Percentiles rank a stretch among this genome's conserved stretches.
Evolutionary conservation across 768 basidiomycete genomes (phyloP).

Genomic region (Hygrocybe coccinea): DNA sequence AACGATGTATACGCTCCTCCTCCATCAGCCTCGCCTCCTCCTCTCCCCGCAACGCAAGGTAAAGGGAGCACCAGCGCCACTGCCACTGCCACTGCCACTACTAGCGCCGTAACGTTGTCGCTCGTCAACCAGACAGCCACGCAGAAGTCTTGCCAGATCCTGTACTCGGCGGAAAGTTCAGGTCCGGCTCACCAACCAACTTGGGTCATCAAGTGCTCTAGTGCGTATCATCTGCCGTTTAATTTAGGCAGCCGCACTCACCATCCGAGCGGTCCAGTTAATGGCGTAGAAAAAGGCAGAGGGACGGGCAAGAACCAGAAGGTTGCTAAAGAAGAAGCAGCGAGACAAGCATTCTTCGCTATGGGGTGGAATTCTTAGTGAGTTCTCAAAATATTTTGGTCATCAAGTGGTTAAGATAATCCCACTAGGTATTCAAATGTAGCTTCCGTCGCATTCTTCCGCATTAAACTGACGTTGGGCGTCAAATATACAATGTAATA

Average conservation of each 20-base stretch:
- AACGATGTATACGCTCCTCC: not conserved
- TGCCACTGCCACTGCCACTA: no score
- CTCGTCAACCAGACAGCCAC: conserved; percentile 50
- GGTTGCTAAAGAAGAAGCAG: conserved; percentile 65
- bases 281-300: conserved; percentile 42
- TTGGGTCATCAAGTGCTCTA: conserved; percentile 51
- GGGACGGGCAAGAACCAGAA: conserved; percentile 60
- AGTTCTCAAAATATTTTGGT: conserved; percentile 8
- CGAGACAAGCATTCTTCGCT: conserved; percentile 46
- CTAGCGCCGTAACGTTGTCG: conserved; percentile 30
- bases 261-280: conserved; percentile 35
- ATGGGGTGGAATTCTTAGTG: conserved; percentile 48
- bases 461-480: no score
- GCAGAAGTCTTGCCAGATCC: conserved; percentile 42
- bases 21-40: conserved; percentile 27
- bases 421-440: no score
- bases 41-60: conserved; percentile 19
- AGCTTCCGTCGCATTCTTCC: not conserved
- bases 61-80: not conserved
- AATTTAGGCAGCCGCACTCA: not conserved
- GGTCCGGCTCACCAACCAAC: conserved; percentile 34
- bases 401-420: no score
- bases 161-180: conserved; percentile 42
- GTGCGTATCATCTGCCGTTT: conserved; percentile 32
- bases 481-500: no score